Evolutionary conservation across 805 yeast genomes (phyloP).

Genomic region (Candida palmyrensis): DNA sequence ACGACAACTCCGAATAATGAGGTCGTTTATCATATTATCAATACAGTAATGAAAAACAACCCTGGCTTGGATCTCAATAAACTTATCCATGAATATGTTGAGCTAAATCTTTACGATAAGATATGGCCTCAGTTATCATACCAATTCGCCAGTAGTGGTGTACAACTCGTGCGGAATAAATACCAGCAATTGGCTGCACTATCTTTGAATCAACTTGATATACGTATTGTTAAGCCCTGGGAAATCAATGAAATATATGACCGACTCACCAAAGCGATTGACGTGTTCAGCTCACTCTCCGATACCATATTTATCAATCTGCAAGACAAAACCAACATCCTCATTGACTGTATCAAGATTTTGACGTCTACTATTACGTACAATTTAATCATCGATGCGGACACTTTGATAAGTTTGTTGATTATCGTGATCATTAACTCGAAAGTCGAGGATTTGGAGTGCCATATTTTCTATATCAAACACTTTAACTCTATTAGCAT

Average conservation of each 20-base stretch:
- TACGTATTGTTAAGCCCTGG: constrained; percentile 39
- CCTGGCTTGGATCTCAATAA: constrained; percentile 44
- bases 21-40: constrained; percentile 25
- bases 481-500: constrained; percentile 42
- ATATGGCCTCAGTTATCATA: constrained; percentile 50
- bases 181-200: constrained; percentile 34
- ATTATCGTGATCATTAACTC: constrained; percentile 68
- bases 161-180: constrained; percentile 20
- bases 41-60: constrained; percentile 23
- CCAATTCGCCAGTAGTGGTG: constrained; percentile 26
- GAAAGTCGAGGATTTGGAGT: constrained; percentile 50
- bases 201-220: constrained; percentile 48
- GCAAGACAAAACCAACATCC: constrained; percentile 40
- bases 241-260: constrained; percentile 26
- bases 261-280: constrained; percentile 47
- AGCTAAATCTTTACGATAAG: constrained; percentile 58
- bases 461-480: constrained; percentile 62
- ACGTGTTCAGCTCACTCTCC: constrained; percentile 43
- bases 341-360: constrained; percentile 48
- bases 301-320: constrained; percentile 37
- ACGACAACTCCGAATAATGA: constrained; percentile 29
- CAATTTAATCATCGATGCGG: constrained; percentile 62
- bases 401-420: constrained; percentile 66
- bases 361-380: constrained; percentile 32
- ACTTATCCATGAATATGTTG: constrained; percentile 67